These are phyloP conservation scores for Sphagnum contortum DNA, from an alignment of 225 moss, liverwort and hornwort species.

Conservation along the genomic window DNA sequence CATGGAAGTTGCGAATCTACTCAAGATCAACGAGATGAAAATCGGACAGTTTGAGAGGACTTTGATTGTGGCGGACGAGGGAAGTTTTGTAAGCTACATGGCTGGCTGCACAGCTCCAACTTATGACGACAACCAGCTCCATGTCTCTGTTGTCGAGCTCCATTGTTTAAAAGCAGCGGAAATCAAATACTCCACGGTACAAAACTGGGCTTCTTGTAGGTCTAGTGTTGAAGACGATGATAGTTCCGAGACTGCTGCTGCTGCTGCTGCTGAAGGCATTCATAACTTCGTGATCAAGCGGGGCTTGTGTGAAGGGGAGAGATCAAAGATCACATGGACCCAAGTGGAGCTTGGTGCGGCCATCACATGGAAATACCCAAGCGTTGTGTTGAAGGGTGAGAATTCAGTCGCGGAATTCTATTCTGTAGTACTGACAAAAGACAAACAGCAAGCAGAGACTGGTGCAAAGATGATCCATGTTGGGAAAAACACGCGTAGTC, in stretches of 20 bases:
- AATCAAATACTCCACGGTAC: constrained; percentile 12
- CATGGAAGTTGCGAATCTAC: constrained; percentile 57
- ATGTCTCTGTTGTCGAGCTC: constrained; percentile 15
- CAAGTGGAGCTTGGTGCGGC: constrained; percentile 12
- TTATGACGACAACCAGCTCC: background rate
- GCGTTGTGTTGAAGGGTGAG: constrained; percentile 15
- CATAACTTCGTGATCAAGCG: constrained; percentile 8
- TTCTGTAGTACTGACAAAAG: constrained; percentile 1
- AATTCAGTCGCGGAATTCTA: constrained; percentile 5
- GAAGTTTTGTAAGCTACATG: constrained; percentile 6
- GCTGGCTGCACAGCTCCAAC: constrained; percentile 10
- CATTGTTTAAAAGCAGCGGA: constrained; percentile 7
- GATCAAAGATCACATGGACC: constrained; percentile 17
- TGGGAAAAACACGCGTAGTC: constrained; percentile 10
- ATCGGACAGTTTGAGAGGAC: constrained; percentile 16
- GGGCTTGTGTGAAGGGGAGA: constrained; percentile 10
- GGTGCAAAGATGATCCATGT: constrained; percentile 13
- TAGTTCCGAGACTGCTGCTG: too few relatives aligned
- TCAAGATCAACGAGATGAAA: constrained; percentile 40
- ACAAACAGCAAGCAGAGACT: constrained; percentile 2
- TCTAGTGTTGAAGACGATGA: too few relatives aligned
- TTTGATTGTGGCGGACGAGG: constrained; percentile 12
- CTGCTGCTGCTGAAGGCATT: background rate
- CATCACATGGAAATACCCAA: constrained; percentile 10
- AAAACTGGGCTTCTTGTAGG: constrained; percentile 3